These are phyloP conservation scores for Fusarium clavum DNA, from an alignment of 2,329 filamentous ascomycete genomes.

Conservation along the genomic window DNA sequence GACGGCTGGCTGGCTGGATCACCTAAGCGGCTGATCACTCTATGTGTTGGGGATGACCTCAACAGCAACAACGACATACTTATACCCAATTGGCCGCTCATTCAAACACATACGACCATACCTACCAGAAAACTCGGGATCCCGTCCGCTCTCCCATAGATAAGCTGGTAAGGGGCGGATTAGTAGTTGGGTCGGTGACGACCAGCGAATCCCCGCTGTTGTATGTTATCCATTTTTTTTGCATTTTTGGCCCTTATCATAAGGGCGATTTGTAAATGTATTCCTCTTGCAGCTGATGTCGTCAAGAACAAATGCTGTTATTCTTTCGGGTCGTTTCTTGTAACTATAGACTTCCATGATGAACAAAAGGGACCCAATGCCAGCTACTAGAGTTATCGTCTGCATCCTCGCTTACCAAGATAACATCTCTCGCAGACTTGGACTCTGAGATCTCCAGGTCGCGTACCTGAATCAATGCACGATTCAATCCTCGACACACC, in stretches of 20 bases:
- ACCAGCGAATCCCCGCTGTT: slow-evolving; percentile 6
- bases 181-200: slow-evolving; percentile 5
- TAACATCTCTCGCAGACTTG: no score
- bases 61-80: background rate
- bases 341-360: no score
- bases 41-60: rapidly evolving
- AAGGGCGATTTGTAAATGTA: no score
- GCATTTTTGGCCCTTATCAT: background rate
- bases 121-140: background rate
- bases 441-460: no score
- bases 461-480: no score
- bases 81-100: rapidly evolving
- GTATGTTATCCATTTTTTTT: background rate
- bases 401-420: no score
- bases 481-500: background rate
- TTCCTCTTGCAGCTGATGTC: no score
- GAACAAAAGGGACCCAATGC: no score
- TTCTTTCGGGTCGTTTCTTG: background rate
- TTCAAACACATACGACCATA: background rate
- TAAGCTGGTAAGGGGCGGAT: slow-evolving; percentile 2
- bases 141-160: slow-evolving; percentile 3
- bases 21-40: background rate
- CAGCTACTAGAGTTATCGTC: no score
- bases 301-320: background rate
- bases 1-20: background rate